Evolutionary conservation across 2,329 filamentous ascomycete species (phyloP).

Genomic region (Truncatella angustata): DNA sequence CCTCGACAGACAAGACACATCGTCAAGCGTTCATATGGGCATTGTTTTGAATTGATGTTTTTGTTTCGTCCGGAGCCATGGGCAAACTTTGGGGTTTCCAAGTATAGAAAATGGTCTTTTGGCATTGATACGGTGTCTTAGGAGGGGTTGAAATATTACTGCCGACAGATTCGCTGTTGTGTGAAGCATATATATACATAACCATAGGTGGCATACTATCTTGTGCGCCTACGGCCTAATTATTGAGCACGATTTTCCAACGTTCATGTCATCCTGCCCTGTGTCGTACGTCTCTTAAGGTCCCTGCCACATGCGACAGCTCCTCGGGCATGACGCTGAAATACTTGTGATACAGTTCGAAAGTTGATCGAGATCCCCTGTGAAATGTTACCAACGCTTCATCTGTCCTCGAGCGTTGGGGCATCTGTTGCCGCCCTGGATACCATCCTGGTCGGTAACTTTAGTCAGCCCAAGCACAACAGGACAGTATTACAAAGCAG

Average conservation of each 20-base stretch:
- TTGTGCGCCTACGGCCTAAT: background rate
- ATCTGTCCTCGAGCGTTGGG: too few species aligned
- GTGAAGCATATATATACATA: constrained; percentile 2
- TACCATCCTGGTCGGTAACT: too few species aligned
- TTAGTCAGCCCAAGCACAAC: too few species aligned
- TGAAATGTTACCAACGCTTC: too few species aligned
- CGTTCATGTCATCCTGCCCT: background rate
- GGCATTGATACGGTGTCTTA: background rate
- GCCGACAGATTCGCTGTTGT: background rate
- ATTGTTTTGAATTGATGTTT: background rate
- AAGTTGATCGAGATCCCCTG: too few species aligned
- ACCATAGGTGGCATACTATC: background rate
- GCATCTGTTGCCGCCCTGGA: too few species aligned
- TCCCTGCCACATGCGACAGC: too few species aligned
- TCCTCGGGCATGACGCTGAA: too few species aligned
- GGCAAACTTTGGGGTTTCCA: background rate
- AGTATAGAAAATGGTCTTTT: background rate
- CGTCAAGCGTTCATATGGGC: constrained; percentile 2
- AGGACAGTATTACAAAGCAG: too few species aligned
- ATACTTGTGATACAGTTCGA: too few species aligned
- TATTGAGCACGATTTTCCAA: background rate
- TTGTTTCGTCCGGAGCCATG: background rate
- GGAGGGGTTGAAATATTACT: background rate
- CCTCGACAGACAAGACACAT: background rate
- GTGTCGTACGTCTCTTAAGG: too few species aligned